Conservation (phyloP, 2,329 filamentous ascomycete species). For the Seiridium unicorne region DNA sequence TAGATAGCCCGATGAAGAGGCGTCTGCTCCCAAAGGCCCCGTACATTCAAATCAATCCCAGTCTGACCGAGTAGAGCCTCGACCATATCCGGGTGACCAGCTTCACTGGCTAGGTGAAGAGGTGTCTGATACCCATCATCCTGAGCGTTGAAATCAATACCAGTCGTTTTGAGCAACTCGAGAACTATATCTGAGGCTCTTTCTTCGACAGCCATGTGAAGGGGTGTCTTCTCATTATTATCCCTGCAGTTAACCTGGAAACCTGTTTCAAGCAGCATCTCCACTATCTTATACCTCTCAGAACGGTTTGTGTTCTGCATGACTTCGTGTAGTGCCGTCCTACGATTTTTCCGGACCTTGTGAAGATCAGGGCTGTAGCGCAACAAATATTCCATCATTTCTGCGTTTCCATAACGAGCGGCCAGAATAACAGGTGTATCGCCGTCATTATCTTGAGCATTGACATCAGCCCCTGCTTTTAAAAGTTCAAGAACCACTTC, state of each 20-base stretch:
- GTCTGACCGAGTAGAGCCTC: not conserved
- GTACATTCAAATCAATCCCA: not conserved
- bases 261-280: not conserved
- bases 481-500: not conserved
- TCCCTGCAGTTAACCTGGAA: not conserved
- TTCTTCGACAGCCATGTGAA: not conserved
- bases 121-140: not conserved
- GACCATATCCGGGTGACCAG: not conserved
- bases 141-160: not conserved
- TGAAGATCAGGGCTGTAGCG: not conserved
- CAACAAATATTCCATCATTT: not conserved
- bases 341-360: not conserved
- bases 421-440: not conserved
- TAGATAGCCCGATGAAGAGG: not conserved
- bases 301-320: not conserved
- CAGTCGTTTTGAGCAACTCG: not conserved
- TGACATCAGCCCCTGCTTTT: not conserved
- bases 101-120: not conserved
- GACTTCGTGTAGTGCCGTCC: not conserved
- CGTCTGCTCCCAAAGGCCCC: not conserved
- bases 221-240: not conserved
- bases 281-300: not conserved
- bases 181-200: not conserved
- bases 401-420: not conserved
- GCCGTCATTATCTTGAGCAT: not conserved